Evolutionary conservation across 306 rosid species (phyloP).

Genomic region (Oxytropis ochrocephala): DNA sequence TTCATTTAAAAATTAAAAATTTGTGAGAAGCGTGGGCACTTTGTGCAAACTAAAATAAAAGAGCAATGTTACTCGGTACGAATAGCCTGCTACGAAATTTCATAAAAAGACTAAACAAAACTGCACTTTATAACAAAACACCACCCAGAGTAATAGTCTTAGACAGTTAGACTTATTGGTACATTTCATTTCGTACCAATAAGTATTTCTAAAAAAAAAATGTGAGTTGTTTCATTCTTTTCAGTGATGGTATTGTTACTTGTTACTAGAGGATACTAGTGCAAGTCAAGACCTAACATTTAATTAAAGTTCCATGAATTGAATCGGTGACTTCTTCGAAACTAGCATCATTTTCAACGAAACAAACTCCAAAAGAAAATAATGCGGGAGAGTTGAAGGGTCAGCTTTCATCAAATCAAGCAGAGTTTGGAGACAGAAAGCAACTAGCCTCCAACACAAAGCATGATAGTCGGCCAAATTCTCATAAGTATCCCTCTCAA

Average conservation of each 20-base stretch:
- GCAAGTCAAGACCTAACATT: not conserved
- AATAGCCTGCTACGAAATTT: no score
- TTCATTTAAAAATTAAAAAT: not conserved
- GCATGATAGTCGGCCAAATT: not conserved
- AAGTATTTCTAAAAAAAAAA: no score
- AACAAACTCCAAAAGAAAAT: not conserved
- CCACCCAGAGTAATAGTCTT: no score
- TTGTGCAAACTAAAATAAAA: not conserved
- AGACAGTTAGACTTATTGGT: no score
- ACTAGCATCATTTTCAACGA: not conserved
- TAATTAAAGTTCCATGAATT: not conserved
- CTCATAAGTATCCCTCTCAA: no score
- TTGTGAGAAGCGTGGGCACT: not conserved
- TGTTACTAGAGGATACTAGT: not conserved
- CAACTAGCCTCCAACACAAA: not conserved
- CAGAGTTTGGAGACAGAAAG: slow-evolving; percentile 9
- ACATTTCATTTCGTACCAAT: no score
- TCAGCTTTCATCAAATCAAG: slow-evolving; percentile 7
- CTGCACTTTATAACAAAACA: no score
- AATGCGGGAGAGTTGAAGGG: not conserved
- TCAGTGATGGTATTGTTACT: not conserved
- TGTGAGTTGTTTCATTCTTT: not conserved
- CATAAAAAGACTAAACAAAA: no score
- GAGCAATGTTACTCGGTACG: no score
- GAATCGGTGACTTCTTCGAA: not conserved